These are phyloP conservation scores for Jamesozyma spencerorum DNA, from an alignment of 805 yeast species.

Conservation along the genomic window DNA sequence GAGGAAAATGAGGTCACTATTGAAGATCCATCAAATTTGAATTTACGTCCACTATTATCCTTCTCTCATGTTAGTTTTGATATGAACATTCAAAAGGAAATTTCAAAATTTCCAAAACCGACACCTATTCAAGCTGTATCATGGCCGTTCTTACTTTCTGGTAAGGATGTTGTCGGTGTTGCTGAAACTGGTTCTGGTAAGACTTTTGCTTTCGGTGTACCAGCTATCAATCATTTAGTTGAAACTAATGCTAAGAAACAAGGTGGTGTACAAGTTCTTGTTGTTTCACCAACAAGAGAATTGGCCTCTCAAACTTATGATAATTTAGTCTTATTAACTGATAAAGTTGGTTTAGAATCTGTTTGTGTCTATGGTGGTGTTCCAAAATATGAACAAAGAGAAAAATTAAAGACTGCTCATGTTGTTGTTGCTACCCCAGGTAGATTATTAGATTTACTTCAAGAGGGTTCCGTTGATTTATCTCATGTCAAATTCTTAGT, in stretches of 20 bases:
- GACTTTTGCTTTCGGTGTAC: constrained; percentile 95
- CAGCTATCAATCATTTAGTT: constrained; percentile 71
- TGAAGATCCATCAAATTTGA: constrained; percentile 51
- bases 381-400: constrained; percentile 84
- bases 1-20: constrained; percentile 67
- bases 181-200: constrained; percentile 99
- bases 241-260: constrained; percentile 17
- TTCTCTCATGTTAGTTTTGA: constrained; percentile 56
- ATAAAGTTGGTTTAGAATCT: constrained; percentile 52
- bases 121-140: constrained; percentile 93
- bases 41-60: constrained; percentile 57
- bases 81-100: constrained; percentile 45
- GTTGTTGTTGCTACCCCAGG: constrained; percentile 98
- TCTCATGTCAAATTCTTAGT: constrained; percentile 66
- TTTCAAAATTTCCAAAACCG: constrained; percentile 74
- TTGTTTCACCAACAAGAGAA: constrained; percentile 95
- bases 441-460: constrained; percentile 78
- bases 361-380: constrained; percentile 96
- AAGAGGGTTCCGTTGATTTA: constrained; percentile 75
- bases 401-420: constrained; percentile 53
- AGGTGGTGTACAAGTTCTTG: constrained; percentile 60
- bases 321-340: constrained; percentile 58
- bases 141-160: constrained; percentile 81
- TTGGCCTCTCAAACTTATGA: constrained; percentile 90
- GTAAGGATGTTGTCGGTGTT: constrained; percentile 87